phyloP scores from a whole-genome alignment of 169 alveolate species.

The Plasmodium gaboni region DNA sequence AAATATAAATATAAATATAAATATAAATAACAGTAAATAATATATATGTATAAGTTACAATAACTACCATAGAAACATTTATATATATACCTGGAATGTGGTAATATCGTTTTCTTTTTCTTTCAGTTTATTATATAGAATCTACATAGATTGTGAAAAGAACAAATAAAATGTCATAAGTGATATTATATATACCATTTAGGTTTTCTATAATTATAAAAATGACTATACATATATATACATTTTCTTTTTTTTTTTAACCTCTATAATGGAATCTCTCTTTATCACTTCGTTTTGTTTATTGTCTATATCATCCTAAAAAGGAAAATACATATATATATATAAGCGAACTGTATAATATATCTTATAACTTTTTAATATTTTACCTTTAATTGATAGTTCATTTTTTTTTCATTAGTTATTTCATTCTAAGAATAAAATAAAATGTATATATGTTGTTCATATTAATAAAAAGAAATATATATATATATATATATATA shows the following conservation, averaged over 20 bases:
- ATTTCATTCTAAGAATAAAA: constrained; percentile 17
- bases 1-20: no score
- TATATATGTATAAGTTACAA: no score
- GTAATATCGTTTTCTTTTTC: constrained; percentile 35
- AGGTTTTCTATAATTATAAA: not conserved
- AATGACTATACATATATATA: not conserved
- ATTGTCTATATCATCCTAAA: constrained; percentile 34
- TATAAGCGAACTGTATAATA: not conserved
- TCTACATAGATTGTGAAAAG: not conserved
- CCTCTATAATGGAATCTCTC: constrained; percentile 60
- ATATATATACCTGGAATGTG: constrained; percentile 25
- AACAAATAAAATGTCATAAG: not conserved
- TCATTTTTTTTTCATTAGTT: constrained; percentile 12
- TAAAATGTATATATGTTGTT: not conserved
- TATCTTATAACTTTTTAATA: not conserved
- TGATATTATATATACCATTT: not conserved
- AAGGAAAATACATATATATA: not conserved
- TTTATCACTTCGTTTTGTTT: constrained; percentile 25
- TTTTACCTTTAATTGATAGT: constrained; percentile 15
- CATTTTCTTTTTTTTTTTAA: constrained; percentile 1
- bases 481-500: not conserved
- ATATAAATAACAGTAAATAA: not conserved
- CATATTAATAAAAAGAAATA: not conserved
- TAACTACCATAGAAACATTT: not conserved
- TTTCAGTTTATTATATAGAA: constrained; percentile 43